Base-by-base conservation (phyloP, 176 grass and related monocot species). In the Ananas comosus region DNA sequence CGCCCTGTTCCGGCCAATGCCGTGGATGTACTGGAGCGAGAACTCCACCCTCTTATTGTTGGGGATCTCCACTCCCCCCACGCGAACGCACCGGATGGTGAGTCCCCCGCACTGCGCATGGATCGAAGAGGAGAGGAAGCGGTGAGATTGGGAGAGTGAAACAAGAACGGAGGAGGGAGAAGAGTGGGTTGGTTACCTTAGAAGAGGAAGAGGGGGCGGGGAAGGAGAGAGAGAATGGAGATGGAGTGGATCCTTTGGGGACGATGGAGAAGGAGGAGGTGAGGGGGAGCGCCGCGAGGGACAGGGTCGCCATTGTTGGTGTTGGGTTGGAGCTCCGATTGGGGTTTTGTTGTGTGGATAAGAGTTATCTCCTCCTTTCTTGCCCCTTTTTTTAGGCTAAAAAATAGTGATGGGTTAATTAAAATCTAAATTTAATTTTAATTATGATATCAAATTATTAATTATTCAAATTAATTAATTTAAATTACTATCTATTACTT, bases 21-120 rank as follows among this genome's bases (percentile, higher is more conserved):
- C 94, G 64, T 93, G 85, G 51, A 93, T 97, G 80, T 90, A 85
- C 87, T 92, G 94, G 73, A 90, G 83, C 3, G 94, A 92, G 80
- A 78, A 88, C 78, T 97, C 84, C 28, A 93, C 83, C 79, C 93
- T 72, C 83, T 97, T 97, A 79, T 87, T 80, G 64, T 97, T 97
- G 2, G 93, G 93, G 7, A 97, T 85, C 89, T 97, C 93, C 67
- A 97, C 93, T 42, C 88, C 88, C 67, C 88, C 93, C 16, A 96
- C 91, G 79, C 93, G 93, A 50, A 96, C 83, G 79, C 89, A 97
- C 29, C 83, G 80, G 5, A 92, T 90, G 65, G 82, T 74, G 72
- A 97, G 82, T 10, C 81, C 74, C 13, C 84, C 82, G 0, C 73
- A 74, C 27, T 80, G 63, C 23, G 80, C 5, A 80, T 50, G 49